Percentiles rank a stretch among this genome's conserved stretches.
phyloP scores from a whole-genome alignment of 2,329 filamentous ascomycete genomes.

The Pseudogymnoascus sp. region DNA sequence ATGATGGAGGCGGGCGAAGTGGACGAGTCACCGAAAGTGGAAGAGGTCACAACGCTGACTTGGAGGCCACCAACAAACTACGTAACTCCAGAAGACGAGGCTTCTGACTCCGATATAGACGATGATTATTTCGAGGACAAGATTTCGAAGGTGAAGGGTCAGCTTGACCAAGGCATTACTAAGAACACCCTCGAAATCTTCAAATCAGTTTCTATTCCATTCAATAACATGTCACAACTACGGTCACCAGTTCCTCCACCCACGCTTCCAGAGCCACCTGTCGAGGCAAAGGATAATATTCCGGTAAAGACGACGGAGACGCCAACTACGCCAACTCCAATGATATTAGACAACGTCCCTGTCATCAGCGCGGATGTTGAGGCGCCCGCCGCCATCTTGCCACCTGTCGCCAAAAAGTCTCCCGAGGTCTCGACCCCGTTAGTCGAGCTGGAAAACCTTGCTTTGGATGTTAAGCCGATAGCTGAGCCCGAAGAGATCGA shows the following conservation, averaged over 20 bases:
- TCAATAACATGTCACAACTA: background rate
- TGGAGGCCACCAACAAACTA: constrained; percentile 1
- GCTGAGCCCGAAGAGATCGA: background rate
- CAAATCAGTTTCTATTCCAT: constrained; percentile 1
- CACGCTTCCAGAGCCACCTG: background rate
- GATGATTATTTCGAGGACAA: constrained; percentile 29
- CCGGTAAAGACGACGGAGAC: background rate
- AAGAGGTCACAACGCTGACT: background rate
- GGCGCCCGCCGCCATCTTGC: background rate
- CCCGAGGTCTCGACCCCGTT: background rate
- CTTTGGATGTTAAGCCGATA: background rate
- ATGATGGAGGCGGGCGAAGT: constrained; percentile 9
- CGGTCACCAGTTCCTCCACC: constrained; percentile 2
- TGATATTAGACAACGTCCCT: background rate
- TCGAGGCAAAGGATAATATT: background rate
- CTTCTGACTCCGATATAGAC: constrained; percentile 26
- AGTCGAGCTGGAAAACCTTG: constrained; percentile 4
- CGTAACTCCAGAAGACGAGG: constrained; percentile 14
- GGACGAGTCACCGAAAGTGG: background rate
- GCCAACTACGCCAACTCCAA: background rate
- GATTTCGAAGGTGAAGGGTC: constrained; percentile 21
- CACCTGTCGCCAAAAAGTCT: background rate
- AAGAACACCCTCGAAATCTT: constrained; percentile 2
- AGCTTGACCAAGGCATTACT: constrained; percentile 14
- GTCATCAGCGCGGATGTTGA: background rate